phyloP scores from a whole-genome alignment of 352 stramenopile genomes.

The Peronospora tabacina region DNA sequence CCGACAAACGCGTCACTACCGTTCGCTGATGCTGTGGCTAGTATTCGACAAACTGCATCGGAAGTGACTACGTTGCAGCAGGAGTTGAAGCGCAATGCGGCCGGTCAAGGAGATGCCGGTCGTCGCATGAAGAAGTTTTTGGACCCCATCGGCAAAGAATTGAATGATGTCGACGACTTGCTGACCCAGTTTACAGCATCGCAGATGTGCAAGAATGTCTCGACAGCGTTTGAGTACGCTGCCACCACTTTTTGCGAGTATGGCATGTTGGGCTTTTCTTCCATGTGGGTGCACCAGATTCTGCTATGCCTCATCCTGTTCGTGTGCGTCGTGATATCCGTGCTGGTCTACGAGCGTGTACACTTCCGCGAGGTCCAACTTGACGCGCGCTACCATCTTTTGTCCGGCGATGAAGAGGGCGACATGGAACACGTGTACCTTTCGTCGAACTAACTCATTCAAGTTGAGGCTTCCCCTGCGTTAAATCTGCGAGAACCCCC shows the following conservation, averaged over 20 bases:
- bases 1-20: conserved; percentile 44
- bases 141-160: conserved; percentile 51
- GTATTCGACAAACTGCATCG: conserved; percentile 27
- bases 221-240: conserved; percentile 39
- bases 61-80: conserved; percentile 35
- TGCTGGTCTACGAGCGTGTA: conserved; percentile 74
- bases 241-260: conserved; percentile 65
- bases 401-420: conserved; percentile 77
- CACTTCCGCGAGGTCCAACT: conserved; percentile 49
- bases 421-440: conserved; percentile 75
- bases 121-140: conserved; percentile 64
- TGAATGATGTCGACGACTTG: conserved; percentile 26
- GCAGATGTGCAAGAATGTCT: conserved; percentile 46
- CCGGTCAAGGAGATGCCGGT: conserved; percentile 41
- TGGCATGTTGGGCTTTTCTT: conserved; percentile 76
- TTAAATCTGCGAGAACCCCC: neutral
- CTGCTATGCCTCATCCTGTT: conserved; percentile 72
- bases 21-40: conserved; percentile 29
- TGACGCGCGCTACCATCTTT: conserved; percentile 63
- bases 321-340: conserved; percentile 56
- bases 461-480: neutral
- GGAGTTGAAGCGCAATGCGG: conserved; percentile 43
- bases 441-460: conserved; percentile 43
- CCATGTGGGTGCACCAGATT: conserved; percentile 82
- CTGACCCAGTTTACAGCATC: conserved; percentile 34